Conservation (phyloP, 805 yeast genomes). For the Teunomyces atbi region DNA sequence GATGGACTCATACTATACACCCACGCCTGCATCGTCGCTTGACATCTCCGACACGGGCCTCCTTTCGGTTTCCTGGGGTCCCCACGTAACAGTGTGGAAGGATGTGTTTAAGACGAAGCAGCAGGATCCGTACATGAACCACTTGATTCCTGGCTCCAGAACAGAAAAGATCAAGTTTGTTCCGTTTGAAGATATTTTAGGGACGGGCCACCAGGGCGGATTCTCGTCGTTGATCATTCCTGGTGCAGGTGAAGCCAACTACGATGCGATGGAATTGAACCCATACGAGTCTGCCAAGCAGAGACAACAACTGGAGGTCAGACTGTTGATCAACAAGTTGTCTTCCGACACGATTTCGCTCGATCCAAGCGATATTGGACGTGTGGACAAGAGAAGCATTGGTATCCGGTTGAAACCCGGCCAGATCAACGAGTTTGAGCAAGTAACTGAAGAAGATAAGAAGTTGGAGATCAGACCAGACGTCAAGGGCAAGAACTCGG, state of each 20-base stretch:
- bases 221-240: slow-evolving; percentile 71
- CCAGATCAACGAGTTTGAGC: slow-evolving; percentile 43
- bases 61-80: slow-evolving; percentile 90
- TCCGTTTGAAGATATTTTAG: slow-evolving; percentile 95
- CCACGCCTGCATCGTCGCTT: slow-evolving; percentile 81
- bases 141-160: slow-evolving; percentile 74
- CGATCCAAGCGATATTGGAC: slow-evolving; percentile 86
- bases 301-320: slow-evolving; percentile 90
- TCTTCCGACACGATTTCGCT: slow-evolving; percentile 89
- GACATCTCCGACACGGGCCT: slow-evolving; percentile 86
- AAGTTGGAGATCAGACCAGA: slow-evolving; percentile 64
- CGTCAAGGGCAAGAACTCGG: slow-evolving; percentile 77
- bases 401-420: slow-evolving; percentile 62
- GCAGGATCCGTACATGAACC: slow-evolving; percentile 87
- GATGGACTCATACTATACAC: slow-evolving; percentile 65
- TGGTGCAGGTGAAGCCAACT: slow-evolving; percentile 97
- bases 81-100: slow-evolving; percentile 93
- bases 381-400: slow-evolving; percentile 70
- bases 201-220: slow-evolving; percentile 69
- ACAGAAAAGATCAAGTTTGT: slow-evolving; percentile 70
- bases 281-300: slow-evolving; percentile 91
- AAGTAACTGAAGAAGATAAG: slow-evolving; percentile 33
- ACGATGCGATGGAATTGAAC: slow-evolving; percentile 87
- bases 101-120: slow-evolving; percentile 72
- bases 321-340: slow-evolving; percentile 78